Evolutionary conservation across 345 rosid species (phyloP).

Genomic region (Sonneratia caseolaris): DNA sequence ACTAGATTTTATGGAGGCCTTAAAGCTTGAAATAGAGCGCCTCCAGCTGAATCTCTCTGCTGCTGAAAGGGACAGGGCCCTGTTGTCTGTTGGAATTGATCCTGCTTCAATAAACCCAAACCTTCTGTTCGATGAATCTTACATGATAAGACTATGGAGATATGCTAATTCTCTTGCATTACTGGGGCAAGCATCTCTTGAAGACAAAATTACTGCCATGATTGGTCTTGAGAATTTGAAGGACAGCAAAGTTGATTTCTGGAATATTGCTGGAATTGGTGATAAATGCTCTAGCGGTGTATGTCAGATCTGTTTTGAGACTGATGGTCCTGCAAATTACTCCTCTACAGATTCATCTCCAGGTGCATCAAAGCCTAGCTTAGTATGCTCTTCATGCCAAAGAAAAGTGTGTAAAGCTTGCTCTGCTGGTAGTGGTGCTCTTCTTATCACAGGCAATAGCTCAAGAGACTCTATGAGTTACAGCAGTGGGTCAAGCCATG

Average conservation of each 20-base stretch:
- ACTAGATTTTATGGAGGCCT: slow-evolving; percentile 58
- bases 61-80: slow-evolving; percentile 96
- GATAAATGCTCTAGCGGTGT: slow-evolving; percentile 53
- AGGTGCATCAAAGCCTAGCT: slow-evolving; percentile 32
- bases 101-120: slow-evolving; percentile 93
- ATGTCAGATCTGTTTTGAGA: slow-evolving; percentile 66
- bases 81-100: slow-evolving; percentile 80
- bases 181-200: slow-evolving; percentile 74
- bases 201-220: slow-evolving; percentile 71
- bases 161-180: slow-evolving; percentile 58
- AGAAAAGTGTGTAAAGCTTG: slow-evolving; percentile 77
- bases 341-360: slow-evolving; percentile 28
- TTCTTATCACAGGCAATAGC: slow-evolving; percentile 42
- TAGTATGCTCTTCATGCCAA: slow-evolving; percentile 57
- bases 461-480: slow-evolving; percentile 36
- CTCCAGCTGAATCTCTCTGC: slow-evolving; percentile 77
- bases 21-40: slow-evolving; percentile 92
- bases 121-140: slow-evolving; percentile 50
- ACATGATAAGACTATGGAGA: slow-evolving; percentile 63
- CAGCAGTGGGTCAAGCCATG: slow-evolving; percentile 32
- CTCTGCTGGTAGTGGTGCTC: slow-evolving; percentile 89
- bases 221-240: slow-evolving; percentile 61
- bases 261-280: slow-evolving; percentile 62
- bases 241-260: slow-evolving; percentile 55
- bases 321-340: slow-evolving; percentile 23